Percentiles rank a stretch among this genome's conserved stretches.
These are phyloP conservation scores for Lolium multiflorum DNA, from an alignment of 176 grass and related monocot species.

Conservation along the genomic window DNA sequence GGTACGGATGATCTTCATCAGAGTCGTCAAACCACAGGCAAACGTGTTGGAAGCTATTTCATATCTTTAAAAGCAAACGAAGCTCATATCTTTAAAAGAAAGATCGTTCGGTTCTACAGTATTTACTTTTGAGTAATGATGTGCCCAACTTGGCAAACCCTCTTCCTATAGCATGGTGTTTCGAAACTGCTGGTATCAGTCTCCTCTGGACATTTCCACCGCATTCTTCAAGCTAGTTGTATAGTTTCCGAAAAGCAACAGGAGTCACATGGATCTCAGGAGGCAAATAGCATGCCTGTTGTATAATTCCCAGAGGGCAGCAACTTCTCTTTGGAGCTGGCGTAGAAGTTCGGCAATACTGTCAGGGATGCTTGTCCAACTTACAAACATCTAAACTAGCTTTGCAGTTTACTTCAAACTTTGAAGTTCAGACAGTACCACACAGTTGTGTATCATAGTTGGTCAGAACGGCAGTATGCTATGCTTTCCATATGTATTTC, in stretches of 20 bases:
- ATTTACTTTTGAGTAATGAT: not conserved
- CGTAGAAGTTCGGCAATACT: not conserved
- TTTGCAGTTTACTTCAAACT: conserved; percentile 12
- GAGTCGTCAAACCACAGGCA: not conserved
- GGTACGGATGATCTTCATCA: not conserved
- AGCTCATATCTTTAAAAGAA: not conserved
- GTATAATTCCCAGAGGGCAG: too few species aligned
- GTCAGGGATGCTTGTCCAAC: not conserved
- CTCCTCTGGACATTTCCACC: too few species aligned
- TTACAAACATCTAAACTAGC: conserved; percentile 2
- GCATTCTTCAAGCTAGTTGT: too few species aligned
- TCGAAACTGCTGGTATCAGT: not conserved
- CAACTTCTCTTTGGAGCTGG: not conserved
- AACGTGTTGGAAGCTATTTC: conserved; percentile 9
- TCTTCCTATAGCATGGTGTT: not conserved
- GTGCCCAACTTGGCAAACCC: not conserved
- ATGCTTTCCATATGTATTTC: conserved; percentile 10
- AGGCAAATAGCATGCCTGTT: not conserved
- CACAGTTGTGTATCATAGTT: not conserved
- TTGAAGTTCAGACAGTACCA: not conserved
- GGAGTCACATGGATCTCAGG: not conserved
- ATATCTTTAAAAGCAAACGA: not conserved
- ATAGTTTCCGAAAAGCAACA: not conserved
- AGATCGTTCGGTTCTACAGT: not conserved
- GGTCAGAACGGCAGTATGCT: not conserved